phyloP scores from a whole-genome alignment of 2,329 filamentous ascomycete genomes.

The Exophiala lecanii-corni region DNA sequence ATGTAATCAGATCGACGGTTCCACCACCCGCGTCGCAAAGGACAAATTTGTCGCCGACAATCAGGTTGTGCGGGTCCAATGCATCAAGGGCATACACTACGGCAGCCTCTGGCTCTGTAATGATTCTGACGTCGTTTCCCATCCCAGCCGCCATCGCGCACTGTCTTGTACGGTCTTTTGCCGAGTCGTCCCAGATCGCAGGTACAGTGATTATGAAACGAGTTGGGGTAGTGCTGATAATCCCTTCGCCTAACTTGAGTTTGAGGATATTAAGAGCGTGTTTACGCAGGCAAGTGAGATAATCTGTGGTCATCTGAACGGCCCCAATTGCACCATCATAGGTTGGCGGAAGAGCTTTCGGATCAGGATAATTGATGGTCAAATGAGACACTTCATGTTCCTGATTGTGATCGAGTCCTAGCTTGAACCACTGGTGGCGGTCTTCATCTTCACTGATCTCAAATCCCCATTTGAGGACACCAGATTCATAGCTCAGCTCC shows the following conservation, averaged over 20 bases:
- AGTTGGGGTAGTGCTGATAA: constrained; percentile 15
- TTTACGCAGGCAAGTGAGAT: constrained; percentile 16
- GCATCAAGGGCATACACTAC: constrained; percentile 31
- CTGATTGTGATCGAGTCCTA: constrained; percentile 18
- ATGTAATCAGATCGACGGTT: constrained; percentile 32
- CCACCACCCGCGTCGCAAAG: constrained; percentile 38
- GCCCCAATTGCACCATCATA: constrained; percentile 7
- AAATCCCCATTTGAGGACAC: constrained; percentile 21
- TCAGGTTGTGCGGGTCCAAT: constrained; percentile 17
- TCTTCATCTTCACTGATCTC: constrained; percentile 21
- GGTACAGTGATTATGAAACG: constrained; percentile 30
- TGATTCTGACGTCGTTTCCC: constrained; percentile 21
- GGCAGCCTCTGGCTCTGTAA: constrained; percentile 32
- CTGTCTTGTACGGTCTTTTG: constrained; percentile 16
- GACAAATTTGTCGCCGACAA: constrained; percentile 29
- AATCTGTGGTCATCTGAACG: constrained; percentile 17
- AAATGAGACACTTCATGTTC: constrained; percentile 11
- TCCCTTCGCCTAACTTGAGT: constrained; percentile 12
- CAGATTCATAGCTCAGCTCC: constrained; percentile 17
- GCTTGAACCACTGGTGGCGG: constrained; percentile 28
- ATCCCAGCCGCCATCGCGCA: constrained; percentile 26
- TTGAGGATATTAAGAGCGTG: constrained; percentile 17
- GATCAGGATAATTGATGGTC: constrained; percentile 11
- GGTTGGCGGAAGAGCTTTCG: constrained; percentile 11
- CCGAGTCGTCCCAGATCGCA: constrained; percentile 30